These are phyloP conservation scores for Brasenia schreberi DNA, from an alignment of 164 flowering plant species.

Conservation along the genomic window DNA sequence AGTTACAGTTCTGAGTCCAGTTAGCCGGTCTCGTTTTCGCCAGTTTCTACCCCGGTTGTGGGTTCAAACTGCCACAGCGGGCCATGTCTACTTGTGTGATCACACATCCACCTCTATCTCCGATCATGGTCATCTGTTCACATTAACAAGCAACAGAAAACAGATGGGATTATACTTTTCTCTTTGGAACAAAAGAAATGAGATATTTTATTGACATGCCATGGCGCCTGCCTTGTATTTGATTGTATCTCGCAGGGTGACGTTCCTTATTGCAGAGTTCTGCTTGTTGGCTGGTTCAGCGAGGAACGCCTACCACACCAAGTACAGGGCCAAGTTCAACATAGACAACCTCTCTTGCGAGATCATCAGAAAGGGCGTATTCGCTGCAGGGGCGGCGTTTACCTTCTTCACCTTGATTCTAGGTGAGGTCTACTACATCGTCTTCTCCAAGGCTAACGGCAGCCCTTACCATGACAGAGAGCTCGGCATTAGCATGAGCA, in stretches of 20 bases:
- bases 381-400: slow-evolving; percentile 80
- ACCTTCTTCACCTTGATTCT: slow-evolving; percentile 51
- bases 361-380: slow-evolving; percentile 61
- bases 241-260: slow-evolving; percentile 28
- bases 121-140: no score
- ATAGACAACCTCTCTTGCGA: slow-evolving; percentile 40
- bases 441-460: slow-evolving; percentile 41
- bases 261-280: slow-evolving; percentile 64
- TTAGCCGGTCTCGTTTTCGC: no score
- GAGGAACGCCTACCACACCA: slow-evolving; percentile 78
- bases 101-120: no score
- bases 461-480: neutral
- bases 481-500: neutral
- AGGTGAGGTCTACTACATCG: slow-evolving; percentile 44
- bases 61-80: no score
- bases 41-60: no score
- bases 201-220: no score
- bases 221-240: no score
- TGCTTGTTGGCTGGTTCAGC: slow-evolving; percentile 83
- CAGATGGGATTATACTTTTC: no score
- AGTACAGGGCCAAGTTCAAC: slow-evolving; percentile 27
- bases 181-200: no score
- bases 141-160: no score
- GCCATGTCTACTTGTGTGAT: no score
- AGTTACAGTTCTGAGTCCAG: no score